Evolutionary conservation across 192 early-diverging fungal species (phyloP), one percentile per base, ranked within the genome.

Genomic region (Jimgerdemannia flammicorona): DNA sequence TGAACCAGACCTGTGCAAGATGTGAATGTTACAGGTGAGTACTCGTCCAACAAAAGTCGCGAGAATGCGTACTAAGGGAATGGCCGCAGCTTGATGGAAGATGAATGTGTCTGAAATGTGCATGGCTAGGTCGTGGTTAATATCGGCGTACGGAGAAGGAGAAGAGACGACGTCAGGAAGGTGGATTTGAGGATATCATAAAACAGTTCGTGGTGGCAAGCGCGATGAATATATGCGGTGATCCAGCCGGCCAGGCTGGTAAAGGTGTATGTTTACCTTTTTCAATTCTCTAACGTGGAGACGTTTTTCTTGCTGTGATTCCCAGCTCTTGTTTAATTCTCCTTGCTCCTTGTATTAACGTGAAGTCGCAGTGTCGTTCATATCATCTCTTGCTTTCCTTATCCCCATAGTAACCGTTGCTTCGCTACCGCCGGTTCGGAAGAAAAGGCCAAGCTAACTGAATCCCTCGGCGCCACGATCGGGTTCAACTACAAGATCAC

Each of bases 401-500:
- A 65, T 65, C 14, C 1, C 8, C 69, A 59, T 59, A 81, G 83
- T 10, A 79, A 78, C 2, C 83, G 80, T 43, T 85, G 94, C 72
- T 91, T 94, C 77, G 90, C 84, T 8, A 95, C 94, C 3, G 92
- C 86, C 43, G 87, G 93, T 65, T 84, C 84, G 1, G 82, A 85
- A 18, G 88, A 87, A 9, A 95, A 95, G 78, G n/a, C n/a, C n/a
- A n/a, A n/a, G n/a, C n/a, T n/a, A n/a, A n/a, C 90, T 79, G 84
- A 87, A 69, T 66, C 44, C n/a, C 74, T 93, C 8, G 94, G 94
- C 3, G 93, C 94, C 8, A 93, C 91, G 3, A 87, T 88, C 64
- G 90, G 75, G 18, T 86, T 95, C 81, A 93, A 95, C 83, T 94
- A 94, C 85, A 93, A 90, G 79, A 85, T 77, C 68, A 83, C 86